Evolutionary conservation across 371 early-diverging fungal genomes (phyloP).

Genomic region (Smittium culicis): DNA sequence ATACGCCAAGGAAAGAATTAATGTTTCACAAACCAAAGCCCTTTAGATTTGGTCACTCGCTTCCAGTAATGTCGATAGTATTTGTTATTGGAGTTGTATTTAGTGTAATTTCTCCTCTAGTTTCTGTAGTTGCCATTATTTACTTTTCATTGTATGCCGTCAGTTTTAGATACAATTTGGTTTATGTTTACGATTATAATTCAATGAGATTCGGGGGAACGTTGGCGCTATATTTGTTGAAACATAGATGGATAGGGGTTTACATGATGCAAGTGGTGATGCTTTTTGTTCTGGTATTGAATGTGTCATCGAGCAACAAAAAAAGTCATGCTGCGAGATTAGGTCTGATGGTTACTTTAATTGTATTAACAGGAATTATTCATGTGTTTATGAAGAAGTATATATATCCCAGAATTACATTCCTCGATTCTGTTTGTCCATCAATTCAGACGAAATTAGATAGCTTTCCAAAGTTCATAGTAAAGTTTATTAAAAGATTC

Average conservation of each 20-base stretch:
- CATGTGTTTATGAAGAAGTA: neutral
- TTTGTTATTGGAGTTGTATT: constrained; percentile 52
- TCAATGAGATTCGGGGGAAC: constrained; percentile 42
- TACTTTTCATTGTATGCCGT: constrained; percentile 49
- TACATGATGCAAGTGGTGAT: constrained; percentile 9
- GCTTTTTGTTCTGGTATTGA: constrained; percentile 4
- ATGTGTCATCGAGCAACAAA: neutral
- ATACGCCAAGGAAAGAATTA: constrained; percentile 51
- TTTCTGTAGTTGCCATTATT: constrained; percentile 47
- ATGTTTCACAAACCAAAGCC: constrained; percentile 25
- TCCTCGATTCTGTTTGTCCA: neutral
- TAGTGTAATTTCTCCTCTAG: constrained; percentile 56
- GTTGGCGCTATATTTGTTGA: constrained; percentile 12
- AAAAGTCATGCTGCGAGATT: neutral
- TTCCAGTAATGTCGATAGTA: constrained; percentile 40
- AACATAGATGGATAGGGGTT: constrained; percentile 15
- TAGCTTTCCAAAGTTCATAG: neutral
- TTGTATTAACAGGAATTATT: neutral
- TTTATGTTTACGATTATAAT: constrained; percentile 45
- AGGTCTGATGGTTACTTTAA: neutral
- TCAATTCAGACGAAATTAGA: neutral
- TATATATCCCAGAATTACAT: neutral
- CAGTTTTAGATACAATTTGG: constrained; percentile 57
- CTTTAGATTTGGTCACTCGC: constrained; percentile 21
- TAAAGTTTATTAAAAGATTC: neutral